Evolutionary conservation across 2,329 filamentous ascomycete species (phyloP).

Genomic region (Alternaria gansuensis): DNA sequence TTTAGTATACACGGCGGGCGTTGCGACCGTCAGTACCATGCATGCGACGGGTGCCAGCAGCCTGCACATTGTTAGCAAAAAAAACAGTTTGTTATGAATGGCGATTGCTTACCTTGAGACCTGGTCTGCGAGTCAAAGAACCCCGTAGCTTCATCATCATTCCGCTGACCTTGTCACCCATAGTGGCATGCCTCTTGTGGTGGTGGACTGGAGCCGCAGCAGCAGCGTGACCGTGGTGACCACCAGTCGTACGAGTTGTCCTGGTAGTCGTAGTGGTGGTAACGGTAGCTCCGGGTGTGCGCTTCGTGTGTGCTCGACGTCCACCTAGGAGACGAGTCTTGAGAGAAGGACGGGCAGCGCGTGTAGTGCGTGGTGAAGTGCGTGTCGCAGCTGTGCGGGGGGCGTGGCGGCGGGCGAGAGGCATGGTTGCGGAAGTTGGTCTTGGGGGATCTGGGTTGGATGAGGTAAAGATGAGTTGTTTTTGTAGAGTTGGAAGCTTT

Average conservation of each 20-base stretch:
- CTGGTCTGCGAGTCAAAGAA: constrained; percentile 71
- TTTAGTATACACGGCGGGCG: constrained; percentile 42
- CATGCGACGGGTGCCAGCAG: constrained; percentile 77
- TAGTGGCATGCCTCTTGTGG: constrained; percentile 71
- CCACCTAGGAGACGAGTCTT: constrained; percentile 63
- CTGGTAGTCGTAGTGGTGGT: constrained; percentile 53
- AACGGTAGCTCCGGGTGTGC: constrained; percentile 42
- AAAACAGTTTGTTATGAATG: background rate
- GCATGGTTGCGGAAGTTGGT: constrained; percentile 31
- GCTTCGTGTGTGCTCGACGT: constrained; percentile 49
- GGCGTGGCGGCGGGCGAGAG: constrained; percentile 38
- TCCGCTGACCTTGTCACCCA: constrained; percentile 81
- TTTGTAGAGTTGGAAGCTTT: background rate
- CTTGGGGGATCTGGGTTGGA: constrained; percentile 12
- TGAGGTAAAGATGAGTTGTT: background rate
- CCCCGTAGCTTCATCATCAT: constrained; percentile 78
- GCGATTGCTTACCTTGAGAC: constrained; percentile 67
- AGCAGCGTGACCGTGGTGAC: constrained; percentile 37
- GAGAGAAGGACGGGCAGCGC: constrained; percentile 57
- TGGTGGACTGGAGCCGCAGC: constrained; percentile 58
- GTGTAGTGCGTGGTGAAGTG: constrained; percentile 40
- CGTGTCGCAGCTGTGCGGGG: constrained; percentile 33
- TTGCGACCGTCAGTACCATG: constrained; percentile 76
- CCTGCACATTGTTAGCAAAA: constrained; percentile 55
- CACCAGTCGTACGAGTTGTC: constrained; percentile 56